Percentiles rank a stretch among this genome's conserved stretches.
These are phyloP conservation scores for Dictyostelium intermedium DNA, from an alignment of 78 protist genomes.

Conservation along the genomic window DNA sequence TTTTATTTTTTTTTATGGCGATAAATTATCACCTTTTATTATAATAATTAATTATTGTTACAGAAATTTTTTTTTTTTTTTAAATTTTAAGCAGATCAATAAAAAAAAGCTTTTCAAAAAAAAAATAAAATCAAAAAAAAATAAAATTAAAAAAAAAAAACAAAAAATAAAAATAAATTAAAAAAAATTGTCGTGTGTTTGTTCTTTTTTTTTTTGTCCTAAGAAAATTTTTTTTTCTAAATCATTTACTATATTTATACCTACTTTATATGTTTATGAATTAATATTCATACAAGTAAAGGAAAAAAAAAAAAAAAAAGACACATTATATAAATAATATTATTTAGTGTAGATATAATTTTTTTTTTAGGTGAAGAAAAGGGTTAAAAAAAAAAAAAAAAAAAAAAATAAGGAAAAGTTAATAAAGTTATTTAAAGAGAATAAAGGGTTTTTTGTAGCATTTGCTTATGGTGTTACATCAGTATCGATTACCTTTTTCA, in stretches of 20 bases:
- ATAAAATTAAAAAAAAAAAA: not conserved
- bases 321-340: not conserved
- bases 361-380: no score
- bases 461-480: slow-evolving; percentile 78
- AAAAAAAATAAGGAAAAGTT: not conserved
- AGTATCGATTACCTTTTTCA: slow-evolving; percentile 84
- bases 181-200: not conserved
- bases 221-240: no score
- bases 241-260: no score
- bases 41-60: no score
- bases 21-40: no score
- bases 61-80: not conserved
- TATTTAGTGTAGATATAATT: no score
- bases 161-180: not conserved
- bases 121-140: not conserved
- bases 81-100: not conserved
- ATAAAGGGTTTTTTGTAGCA: slow-evolving; percentile 58
- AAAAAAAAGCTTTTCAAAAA: not conserved
- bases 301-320: not conserved
- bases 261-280: not conserved
- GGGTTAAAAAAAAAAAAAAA: not conserved
- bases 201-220: not conserved
- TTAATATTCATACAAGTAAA: not conserved
- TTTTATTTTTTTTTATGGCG: not conserved
- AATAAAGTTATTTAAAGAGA: not conserved